Conservation (phyloP, 2,329 filamentous ascomycete species). For the Colletotrichum incanum region DNA sequence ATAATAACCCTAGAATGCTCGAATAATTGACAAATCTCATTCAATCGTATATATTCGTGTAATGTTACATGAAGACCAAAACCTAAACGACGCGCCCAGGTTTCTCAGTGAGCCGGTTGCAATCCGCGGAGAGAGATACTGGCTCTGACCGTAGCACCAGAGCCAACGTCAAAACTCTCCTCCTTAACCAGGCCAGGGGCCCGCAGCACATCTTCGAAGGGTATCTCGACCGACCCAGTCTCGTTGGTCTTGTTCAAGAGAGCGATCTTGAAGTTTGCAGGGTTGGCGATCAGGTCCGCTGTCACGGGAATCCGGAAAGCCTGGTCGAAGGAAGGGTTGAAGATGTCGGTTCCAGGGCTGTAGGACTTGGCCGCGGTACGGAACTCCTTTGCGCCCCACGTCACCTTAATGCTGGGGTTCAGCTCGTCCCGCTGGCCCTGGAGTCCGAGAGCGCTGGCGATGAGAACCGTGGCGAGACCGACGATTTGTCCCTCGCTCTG, state of each 20-base stretch:
- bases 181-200: constrained; percentile 51
- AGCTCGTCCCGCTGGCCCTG: constrained; percentile 60
- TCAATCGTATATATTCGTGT: constrained; percentile 15
- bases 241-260: constrained; percentile 55
- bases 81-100: background rate
- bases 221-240: constrained; percentile 53
- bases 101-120: constrained; percentile 39
- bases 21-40: background rate
- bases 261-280: constrained; percentile 51
- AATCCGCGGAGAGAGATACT: constrained; percentile 54
- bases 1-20: background rate
- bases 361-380: constrained; percentile 60
- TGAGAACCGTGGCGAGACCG: constrained; percentile 60
- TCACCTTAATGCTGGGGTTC: constrained; percentile 62
- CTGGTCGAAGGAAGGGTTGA: constrained; percentile 64
- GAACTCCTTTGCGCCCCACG: constrained; percentile 59
- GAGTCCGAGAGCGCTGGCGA: constrained; percentile 60
- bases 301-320: constrained; percentile 60
- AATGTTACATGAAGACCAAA: background rate
- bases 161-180: constrained; percentile 54
- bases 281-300: constrained; percentile 48
- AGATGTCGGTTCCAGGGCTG: constrained; percentile 62
- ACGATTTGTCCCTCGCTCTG: constrained; percentile 51
- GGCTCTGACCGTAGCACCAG: constrained; percentile 53
- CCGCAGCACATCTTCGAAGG: constrained; percentile 53